Evolutionary conservation across 495 filamentous ascomycete genomes (phyloP).

Genomic region (Durotheca rogersii): DNA sequence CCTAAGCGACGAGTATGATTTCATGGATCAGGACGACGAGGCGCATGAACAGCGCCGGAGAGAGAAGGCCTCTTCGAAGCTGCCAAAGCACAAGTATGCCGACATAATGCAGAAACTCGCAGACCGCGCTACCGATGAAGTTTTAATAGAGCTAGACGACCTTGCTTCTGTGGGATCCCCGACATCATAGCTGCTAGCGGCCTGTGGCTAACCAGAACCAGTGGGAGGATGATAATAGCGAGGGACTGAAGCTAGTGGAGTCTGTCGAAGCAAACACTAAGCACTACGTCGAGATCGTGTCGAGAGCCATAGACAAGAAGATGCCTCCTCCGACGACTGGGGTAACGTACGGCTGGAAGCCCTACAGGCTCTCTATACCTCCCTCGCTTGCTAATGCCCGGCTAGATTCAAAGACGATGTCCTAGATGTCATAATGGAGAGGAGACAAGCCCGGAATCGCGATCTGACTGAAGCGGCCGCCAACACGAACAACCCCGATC

Average conservation of each 20-base stretch:
- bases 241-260: constrained; percentile 74
- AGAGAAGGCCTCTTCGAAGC: constrained; percentile 44
- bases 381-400: constrained; percentile 12
- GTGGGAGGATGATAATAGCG: constrained; percentile 70
- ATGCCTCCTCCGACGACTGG: constrained; percentile 79
- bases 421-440: constrained; percentile 91
- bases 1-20: constrained; percentile 90
- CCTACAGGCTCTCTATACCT: constrained; percentile 1
- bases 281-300: constrained; percentile 91
- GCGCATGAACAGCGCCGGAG: constrained; percentile 49
- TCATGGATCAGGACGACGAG: constrained; percentile 83
- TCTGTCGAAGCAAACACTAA: constrained; percentile 89
- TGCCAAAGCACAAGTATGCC: constrained; percentile 84
- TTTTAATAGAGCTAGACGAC: constrained; percentile 89
- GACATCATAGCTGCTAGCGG: not conserved
- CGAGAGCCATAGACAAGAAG: constrained; percentile 80
- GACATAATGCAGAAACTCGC: constrained; percentile 84
- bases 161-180: constrained; percentile 61
- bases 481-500: constrained; percentile 60
- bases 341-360: constrained; percentile 60
- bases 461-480: constrained; percentile 67
- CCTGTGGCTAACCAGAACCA: constrained; percentile 38
- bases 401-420: constrained; percentile 92
- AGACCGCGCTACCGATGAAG: constrained; percentile 69
- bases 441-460: constrained; percentile 83